These are phyloP conservation scores for Myxozyma kluyveri DNA, from an alignment of 805 yeast genomes.

Conservation along the genomic window DNA sequence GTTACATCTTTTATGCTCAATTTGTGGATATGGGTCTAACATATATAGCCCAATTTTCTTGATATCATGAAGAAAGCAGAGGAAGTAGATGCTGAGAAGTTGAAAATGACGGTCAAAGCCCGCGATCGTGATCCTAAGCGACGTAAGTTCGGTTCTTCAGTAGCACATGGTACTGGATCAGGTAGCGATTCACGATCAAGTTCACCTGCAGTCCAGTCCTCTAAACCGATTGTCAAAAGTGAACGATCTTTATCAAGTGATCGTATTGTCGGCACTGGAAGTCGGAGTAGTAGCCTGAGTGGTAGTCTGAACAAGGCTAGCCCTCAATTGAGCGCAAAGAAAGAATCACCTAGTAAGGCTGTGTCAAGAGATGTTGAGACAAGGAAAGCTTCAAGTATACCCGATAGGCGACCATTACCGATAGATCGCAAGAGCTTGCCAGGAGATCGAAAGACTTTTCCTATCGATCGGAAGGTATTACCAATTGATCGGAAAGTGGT, in stretches of 20 bases:
- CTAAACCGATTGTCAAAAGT: not conserved
- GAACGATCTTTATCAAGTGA: not conserved
- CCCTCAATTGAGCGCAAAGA: not conserved
- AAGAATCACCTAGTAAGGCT: not conserved
- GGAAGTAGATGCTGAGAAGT: constrained; percentile 51
- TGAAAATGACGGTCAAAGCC: constrained; percentile 44
- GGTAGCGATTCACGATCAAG: not conserved
- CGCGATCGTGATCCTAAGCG: constrained; percentile 29
- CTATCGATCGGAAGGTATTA: not conserved
- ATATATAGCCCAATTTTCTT: constrained; percentile 58
- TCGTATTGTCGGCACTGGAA: no score
- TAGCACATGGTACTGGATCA: not conserved
- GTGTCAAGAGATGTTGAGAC: not conserved
- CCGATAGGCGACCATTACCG: not conserved
- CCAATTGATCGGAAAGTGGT: not conserved
- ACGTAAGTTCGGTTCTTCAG: not conserved
- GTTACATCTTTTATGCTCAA: no score
- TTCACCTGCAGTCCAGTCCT: not conserved
- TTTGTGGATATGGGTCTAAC: constrained; percentile 28
- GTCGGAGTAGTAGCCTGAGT: no score
- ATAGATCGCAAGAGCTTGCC: not conserved
- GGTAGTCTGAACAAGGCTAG: not conserved
- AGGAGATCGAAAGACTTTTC: not conserved
- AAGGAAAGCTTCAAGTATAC: not conserved
- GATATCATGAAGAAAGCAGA: constrained; percentile 71